Evolutionary conservation across 345 rosid species (phyloP).

Genomic region (Eucalyptus decipiens): DNA sequence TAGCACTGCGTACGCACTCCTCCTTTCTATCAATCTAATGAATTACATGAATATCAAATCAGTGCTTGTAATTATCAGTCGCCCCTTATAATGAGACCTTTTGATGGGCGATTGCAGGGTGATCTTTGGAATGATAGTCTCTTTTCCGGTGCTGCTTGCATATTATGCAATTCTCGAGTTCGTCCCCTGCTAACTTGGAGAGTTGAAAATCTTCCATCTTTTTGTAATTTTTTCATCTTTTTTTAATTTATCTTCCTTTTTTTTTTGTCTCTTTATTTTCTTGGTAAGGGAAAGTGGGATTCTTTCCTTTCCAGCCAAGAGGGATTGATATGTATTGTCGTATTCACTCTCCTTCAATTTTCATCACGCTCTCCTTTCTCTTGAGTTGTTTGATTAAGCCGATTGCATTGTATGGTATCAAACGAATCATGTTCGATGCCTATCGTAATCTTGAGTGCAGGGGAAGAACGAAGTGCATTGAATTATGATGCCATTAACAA

Average conservation of each 20-base stretch:
- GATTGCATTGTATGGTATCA: not conserved
- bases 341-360: not conserved
- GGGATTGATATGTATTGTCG: not conserved
- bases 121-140: constrained; percentile 16
- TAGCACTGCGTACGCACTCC: constrained; percentile 31
- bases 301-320: not conserved
- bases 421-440: not conserved
- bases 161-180: constrained; percentile 12
- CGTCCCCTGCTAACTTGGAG: not conserved
- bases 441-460: not conserved
- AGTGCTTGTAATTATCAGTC: not conserved
- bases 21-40: not conserved
- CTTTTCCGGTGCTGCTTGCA: constrained; percentile 13
- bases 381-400: not conserved
- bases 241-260: not conserved
- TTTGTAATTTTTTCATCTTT: not conserved
- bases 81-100: not conserved
- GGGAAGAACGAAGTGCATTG: not conserved
- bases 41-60: not conserved
- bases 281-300: not conserved
- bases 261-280: not conserved
- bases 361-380: not conserved
- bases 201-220: not conserved
- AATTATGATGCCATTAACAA: not conserved
- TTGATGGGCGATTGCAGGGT: constrained; percentile 4